phyloP scores from a whole-genome alignment of 352 stramenopile genomes.

The Pythium sp. region DNA sequence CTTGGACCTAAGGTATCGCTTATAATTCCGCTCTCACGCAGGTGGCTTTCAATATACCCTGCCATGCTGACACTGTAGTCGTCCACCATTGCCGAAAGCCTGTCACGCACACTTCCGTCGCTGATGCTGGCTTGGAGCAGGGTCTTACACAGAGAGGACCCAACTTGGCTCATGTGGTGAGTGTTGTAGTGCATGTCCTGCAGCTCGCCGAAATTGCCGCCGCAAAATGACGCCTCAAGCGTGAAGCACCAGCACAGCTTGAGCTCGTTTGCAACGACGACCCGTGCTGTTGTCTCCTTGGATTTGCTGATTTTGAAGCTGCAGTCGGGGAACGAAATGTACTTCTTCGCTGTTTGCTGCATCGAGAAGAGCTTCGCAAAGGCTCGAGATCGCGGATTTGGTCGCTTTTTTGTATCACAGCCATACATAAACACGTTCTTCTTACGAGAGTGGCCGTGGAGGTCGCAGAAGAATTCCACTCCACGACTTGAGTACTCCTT shows the following conservation, averaged over 20 bases:
- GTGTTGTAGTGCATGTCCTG: conserved; percentile 69
- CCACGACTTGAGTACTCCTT: conserved; percentile 47
- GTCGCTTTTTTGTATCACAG: conserved; percentile 87
- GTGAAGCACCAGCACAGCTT: conserved; percentile 80
- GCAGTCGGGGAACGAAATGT: conserved; percentile 63
- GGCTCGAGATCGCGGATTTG: conserved; percentile 61
- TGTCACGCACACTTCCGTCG: conserved; percentile 32
- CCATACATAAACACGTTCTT: conserved; percentile 96
- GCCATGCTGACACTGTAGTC: conserved; percentile 36
- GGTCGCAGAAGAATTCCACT: conserved; percentile 86
- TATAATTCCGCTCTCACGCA: conserved; percentile 36
- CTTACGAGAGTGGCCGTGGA: conserved; percentile 92
- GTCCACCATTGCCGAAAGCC: conserved; percentile 26
- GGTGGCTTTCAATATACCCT: conserved; percentile 30
- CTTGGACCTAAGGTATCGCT: neutral
- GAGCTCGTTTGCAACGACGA: conserved; percentile 80
- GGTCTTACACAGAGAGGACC: conserved; percentile 45
- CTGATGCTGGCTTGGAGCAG: conserved; percentile 41
- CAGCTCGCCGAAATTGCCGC: conserved; percentile 64
- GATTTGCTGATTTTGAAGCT: conserved; percentile 82
- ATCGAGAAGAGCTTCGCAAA: conserved; percentile 74
- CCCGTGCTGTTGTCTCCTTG: conserved; percentile 78
- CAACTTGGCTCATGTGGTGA: conserved; percentile 46
- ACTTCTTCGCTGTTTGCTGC: conserved; percentile 66
- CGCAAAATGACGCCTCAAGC: conserved; percentile 87